Conservation (phyloP, 176 grass and related monocot species). For the Eragrostis nindensis region DNA sequence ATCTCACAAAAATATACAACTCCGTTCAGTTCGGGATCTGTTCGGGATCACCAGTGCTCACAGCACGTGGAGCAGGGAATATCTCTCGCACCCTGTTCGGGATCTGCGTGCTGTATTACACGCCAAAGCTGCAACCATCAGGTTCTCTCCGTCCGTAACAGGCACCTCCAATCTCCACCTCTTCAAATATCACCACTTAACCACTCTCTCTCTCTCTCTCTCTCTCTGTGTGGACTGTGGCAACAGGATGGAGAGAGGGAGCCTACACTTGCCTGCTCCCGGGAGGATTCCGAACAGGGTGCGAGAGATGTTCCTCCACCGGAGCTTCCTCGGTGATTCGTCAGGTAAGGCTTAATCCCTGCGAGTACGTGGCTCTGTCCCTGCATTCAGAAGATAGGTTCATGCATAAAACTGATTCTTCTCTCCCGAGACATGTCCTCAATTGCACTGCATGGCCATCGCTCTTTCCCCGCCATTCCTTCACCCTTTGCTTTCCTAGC, state of each 20-base stretch:
- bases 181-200: not conserved
- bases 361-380: not conserved
- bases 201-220: not conserved
- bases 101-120: not conserved
- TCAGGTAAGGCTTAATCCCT: conserved; percentile 36
- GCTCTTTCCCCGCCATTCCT: not conserved
- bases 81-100: not conserved
- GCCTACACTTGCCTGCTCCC: not conserved
- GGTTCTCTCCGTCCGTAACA: not conserved
- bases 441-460: not conserved
- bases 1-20: not conserved
- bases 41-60: not conserved
- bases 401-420: not conserved
- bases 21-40: not conserved
- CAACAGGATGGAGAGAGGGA: conserved; percentile 23
- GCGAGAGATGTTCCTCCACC: conserved; percentile 20
- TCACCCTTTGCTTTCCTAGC: not conserved
- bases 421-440: not conserved
- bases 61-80: not conserved
- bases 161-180: conserved; percentile 13
- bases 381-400: conserved; percentile 14
- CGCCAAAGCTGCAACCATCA: conserved; percentile 41
- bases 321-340: conserved; percentile 9
- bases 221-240: not conserved
- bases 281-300: not conserved